A percentile compares a stretch with the other conserved stretches of the same genome.
phyloP scores from a whole-genome alignment of 1,284 basidiomycete species.

The Boletus mariae region DNA sequence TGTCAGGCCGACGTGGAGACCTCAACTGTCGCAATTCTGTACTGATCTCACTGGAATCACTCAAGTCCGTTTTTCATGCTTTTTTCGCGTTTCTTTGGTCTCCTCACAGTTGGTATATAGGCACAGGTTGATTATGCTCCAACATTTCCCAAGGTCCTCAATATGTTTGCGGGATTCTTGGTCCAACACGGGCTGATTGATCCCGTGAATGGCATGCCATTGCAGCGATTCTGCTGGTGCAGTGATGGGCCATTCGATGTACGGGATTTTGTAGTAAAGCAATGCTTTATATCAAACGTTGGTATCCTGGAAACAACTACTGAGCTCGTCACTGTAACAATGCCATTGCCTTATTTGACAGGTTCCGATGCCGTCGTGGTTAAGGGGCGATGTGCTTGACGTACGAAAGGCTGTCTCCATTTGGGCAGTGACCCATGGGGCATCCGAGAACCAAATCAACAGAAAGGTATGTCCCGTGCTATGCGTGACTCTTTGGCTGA shows the following conservation, averaged over 20 bases:
- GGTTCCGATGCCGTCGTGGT: constrained; percentile 67
- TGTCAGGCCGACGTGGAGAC: constrained; percentile 85
- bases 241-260: constrained; percentile 81
- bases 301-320: constrained; percentile 34
- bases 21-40: constrained; percentile 81
- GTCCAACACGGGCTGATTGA: constrained; percentile 63
- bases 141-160: constrained; percentile 68
- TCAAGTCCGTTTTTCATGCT: constrained; percentile 56
- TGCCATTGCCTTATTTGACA: constrained; percentile 30
- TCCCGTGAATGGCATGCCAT: constrained; percentile 47
- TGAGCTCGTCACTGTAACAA: constrained; percentile 24
- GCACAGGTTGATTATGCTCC: constrained; percentile 78
- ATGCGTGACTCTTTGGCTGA: background rate
- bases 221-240: constrained; percentile 70
- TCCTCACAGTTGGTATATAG: constrained; percentile 40
- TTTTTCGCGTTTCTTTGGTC: background rate
- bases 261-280: constrained; percentile 82
- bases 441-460: constrained; percentile 25
- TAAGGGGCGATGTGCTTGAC: constrained; percentile 67
- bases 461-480: constrained; percentile 20
- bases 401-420: constrained; percentile 57
- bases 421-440: constrained; percentile 33
- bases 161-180: constrained; percentile 67
- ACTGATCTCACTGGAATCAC: constrained; percentile 86
- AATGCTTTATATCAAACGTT: constrained; percentile 81